These are phyloP conservation scores for Aurifilum marmelostoma DNA, from an alignment of 2,329 filamentous ascomycete genomes.

Conservation along the genomic window DNA sequence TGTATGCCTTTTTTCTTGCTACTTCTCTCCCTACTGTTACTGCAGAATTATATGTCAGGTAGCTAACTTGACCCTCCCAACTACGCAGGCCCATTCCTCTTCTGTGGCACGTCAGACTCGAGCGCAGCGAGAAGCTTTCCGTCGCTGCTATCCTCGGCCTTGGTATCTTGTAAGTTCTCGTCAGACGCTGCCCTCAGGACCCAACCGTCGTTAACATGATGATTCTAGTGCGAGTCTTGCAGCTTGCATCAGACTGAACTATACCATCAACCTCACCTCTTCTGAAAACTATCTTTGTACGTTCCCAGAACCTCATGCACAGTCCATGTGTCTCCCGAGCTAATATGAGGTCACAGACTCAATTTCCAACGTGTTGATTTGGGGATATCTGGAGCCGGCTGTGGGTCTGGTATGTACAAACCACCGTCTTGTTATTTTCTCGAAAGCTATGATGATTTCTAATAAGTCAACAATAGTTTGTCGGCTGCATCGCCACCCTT, in stretches of 20 bases:
- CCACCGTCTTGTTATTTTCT: too few relatives aligned
- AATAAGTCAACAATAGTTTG: slow-evolving; percentile 12
- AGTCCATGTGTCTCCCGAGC: neutral
- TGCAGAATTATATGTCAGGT: neutral
- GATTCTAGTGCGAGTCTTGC: slow-evolving; percentile 21
- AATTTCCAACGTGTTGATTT: slow-evolving; percentile 26
- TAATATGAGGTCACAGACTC: slow-evolving; percentile 3
- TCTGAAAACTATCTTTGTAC: slow-evolving; percentile 24
- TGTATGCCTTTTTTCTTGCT: slow-evolving; percentile 1
- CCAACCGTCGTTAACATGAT: neutral
- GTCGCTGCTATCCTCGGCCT: slow-evolving; percentile 27
- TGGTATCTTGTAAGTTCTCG: slow-evolving; percentile 24
- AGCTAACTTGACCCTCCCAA: neutral
- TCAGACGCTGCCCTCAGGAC: neutral
- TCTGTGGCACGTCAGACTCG: slow-evolving; percentile 26
- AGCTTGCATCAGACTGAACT: slow-evolving; percentile 27
- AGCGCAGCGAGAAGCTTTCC: slow-evolving; percentile 27
- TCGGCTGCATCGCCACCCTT: slow-evolving; percentile 27
- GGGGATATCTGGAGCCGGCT: slow-evolving; percentile 27
- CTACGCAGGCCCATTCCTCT: slow-evolving; percentile 22
- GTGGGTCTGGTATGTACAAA: slow-evolving; percentile 18
- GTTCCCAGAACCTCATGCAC: neutral
- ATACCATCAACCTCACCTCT: slow-evolving; percentile 25
- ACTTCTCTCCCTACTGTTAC: neutral
- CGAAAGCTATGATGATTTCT: neutral